phyloP scores from a whole-genome alignment of 352 stramenopile genomes.

The Albugo candida region DNA sequence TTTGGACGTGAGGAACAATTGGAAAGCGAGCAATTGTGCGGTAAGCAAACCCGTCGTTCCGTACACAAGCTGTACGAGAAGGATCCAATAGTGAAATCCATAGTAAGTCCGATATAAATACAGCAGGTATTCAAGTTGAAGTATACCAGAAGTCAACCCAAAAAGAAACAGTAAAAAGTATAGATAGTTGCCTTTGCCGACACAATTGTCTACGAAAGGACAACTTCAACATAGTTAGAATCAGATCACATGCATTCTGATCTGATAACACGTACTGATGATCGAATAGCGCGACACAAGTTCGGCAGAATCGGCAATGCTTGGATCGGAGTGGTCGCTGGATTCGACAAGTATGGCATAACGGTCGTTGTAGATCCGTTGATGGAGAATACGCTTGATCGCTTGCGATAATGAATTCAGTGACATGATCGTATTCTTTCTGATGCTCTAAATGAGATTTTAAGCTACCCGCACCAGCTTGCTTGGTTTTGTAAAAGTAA shows the following conservation, averaged over 20 bases:
- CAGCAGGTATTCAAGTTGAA: slow-evolving; percentile 35
- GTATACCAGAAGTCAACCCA: slow-evolving; percentile 22
- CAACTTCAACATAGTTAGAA: slow-evolving; percentile 31
- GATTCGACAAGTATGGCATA: slow-evolving; percentile 73
- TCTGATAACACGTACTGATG: slow-evolving; percentile 75
- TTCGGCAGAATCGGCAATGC: slow-evolving; percentile 82
- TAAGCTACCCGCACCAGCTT: slow-evolving; percentile 23
- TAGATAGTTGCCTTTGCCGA: slow-evolving; percentile 95
- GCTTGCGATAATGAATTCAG: slow-evolving; percentile 19
- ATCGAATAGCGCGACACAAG: slow-evolving; percentile 92
- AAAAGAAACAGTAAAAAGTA: slow-evolving; percentile 45
- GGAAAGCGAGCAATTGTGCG: slow-evolving; percentile 23
- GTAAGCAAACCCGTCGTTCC: slow-evolving; percentile 1
- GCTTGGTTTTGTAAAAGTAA: slow-evolving; percentile 40
- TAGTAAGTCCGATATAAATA: slow-evolving; percentile 18
- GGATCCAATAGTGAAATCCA: background rate
- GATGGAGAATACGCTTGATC: background rate
- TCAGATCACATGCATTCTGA: slow-evolving; percentile 1
- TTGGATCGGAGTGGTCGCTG: slow-evolving; percentile 58
- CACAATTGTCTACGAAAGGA: slow-evolving; percentile 97
- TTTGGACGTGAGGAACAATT: slow-evolving; percentile 45
- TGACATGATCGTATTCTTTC: slow-evolving; percentile 36
- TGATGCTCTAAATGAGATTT: slow-evolving; percentile 12
- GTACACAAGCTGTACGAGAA: background rate
- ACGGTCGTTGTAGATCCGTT: slow-evolving; percentile 25